Conservation (phyloP, 2,329 filamentous ascomycete genomes). For the Atkinsonella hypoxylon region DNA sequence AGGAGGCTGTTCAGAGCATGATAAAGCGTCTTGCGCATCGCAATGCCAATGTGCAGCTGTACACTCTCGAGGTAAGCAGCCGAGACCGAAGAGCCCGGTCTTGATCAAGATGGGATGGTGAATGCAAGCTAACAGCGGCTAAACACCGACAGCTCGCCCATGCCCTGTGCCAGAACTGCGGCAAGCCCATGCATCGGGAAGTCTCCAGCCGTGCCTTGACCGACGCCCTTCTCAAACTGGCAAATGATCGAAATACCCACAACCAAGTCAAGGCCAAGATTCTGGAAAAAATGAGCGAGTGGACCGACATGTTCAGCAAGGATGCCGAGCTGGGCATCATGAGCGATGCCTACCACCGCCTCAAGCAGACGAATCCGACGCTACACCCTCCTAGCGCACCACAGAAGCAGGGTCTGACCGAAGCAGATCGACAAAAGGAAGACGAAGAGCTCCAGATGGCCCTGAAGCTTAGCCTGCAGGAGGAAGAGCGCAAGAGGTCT, state of each 20-base stretch:
- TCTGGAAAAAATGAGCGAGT: slow-evolving; percentile 88
- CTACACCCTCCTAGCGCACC: slow-evolving; percentile 87
- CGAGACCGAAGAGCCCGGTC: no score
- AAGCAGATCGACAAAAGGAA: slow-evolving; percentile 83
- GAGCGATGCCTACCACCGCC: slow-evolving; percentile 82
- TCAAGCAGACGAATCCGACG: slow-evolving; percentile 77
- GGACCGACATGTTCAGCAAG: slow-evolving; percentile 85
- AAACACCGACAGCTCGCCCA: slow-evolving; percentile 56
- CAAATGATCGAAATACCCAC: slow-evolving; percentile 90
- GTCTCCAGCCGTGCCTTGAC: slow-evolving; percentile 87
- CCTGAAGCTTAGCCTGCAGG: slow-evolving; percentile 80
- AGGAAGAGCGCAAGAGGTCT: slow-evolving; percentile 56
- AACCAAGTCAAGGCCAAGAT: slow-evolving; percentile 96
- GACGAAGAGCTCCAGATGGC: slow-evolving; percentile 97
- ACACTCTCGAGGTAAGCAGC: slow-evolving; percentile 65
- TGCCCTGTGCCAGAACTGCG: slow-evolving; percentile 85
- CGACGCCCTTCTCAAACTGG: slow-evolving; percentile 80
- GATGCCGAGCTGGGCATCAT: slow-evolving; percentile 94
- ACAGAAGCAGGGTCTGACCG: slow-evolving; percentile 82
- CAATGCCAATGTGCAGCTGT: slow-evolving; percentile 92
- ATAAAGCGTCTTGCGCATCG: slow-evolving; percentile 87
- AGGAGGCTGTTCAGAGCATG: slow-evolving; percentile 78
- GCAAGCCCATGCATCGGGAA: slow-evolving; percentile 75
- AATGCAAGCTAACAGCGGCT: background rate
- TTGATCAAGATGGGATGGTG: background rate